Base-by-base conservation (phyloP, 1,139 yeast species). In the Candida sojae region DNA sequence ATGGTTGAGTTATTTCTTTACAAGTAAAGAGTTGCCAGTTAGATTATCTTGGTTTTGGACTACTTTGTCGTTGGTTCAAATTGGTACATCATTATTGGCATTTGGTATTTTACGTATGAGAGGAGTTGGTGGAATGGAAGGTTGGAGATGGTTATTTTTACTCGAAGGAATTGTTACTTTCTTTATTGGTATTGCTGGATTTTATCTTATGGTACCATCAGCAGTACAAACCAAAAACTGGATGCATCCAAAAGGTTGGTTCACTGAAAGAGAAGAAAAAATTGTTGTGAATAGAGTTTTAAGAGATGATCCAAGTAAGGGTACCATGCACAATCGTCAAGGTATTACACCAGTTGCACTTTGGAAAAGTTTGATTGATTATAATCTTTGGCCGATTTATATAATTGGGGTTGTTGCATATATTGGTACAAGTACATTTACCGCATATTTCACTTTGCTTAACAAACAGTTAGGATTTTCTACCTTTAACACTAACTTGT, bases 101-200 rank as follows among this genome's bases (percentile, higher is more conserved):
- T 67, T 67, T 55, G 73, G 67, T 5, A 47, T 68, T 5, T 62
- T 68, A 48, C 58, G 63, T 50, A 52, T 62, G 57, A 53, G 64
- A 53, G 62, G 63, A n/a, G 42, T 53, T 9, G 52, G 69, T 70
- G 63, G 63, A 2, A 48, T 52, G 45, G 60, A 63, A 33, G 88
- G 88, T 21, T 84, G 88, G 88, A 70, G 78, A 54, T 84, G 85
- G 84, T 64, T 86, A 25, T 86, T 85, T 57, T 59, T 86, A 26
- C 67, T 86, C 45, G 91, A 85, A 59, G 91, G 91, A 1, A 48
- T 75, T 2, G 59, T 83, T 46, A 83, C 90, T 1, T 62, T 85
- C 5, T 29, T 61, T 2, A 73, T 86, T 57, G 91, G 90, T 0
- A 44, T 84, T 36, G 59, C 68, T 17, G 69, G 83, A 1, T 77